phyloP scores from a whole-genome alignment of 805 yeast species.

The Candida ortonii region DNA sequence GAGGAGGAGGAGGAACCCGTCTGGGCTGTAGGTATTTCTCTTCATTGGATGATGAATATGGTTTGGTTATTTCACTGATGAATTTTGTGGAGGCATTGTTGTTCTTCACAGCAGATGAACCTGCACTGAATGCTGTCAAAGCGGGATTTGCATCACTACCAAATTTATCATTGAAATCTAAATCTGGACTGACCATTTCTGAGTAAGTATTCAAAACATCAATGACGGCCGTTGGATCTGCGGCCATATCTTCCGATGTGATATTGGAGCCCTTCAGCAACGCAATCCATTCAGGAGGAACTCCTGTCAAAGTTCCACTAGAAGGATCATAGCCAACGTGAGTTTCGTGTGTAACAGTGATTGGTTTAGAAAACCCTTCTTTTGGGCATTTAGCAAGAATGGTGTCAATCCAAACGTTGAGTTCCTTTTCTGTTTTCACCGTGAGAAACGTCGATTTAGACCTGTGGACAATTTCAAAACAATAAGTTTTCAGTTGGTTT shows the following conservation, averaged over 20 bases:
- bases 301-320: constrained; percentile 49
- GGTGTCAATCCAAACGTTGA: constrained; percentile 87
- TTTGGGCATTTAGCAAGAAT: constrained; percentile 73
- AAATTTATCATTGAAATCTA: constrained; percentile 31
- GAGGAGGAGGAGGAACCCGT: constrained; percentile 36
- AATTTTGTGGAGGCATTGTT: constrained; percentile 15
- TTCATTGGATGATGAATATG: constrained; percentile 23
- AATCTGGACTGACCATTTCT: constrained; percentile 40
- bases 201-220: constrained; percentile 56
- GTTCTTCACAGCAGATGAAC: constrained; percentile 3
- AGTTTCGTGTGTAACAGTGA: constrained; percentile 91
- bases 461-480: constrained; percentile 73
- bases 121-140: constrained; percentile 10
- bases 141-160: constrained; percentile 6
- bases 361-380: constrained; percentile 78
- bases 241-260: constrained; percentile 60
- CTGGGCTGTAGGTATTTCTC: constrained; percentile 32
- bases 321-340: constrained; percentile 86
- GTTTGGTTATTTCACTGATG: constrained; percentile 32
- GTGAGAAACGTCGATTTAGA: constrained; percentile 69
- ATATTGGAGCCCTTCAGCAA: constrained; percentile 56
- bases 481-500: constrained; percentile 69
- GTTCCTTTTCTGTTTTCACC: constrained; percentile 74
- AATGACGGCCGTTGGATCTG: constrained; percentile 62
- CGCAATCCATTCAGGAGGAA: constrained; percentile 57